A percentile compares a stretch with the other conserved stretches of the same genome.
Conservation (phyloP, 306 rosid species). For the Morella rubra region DNA sequence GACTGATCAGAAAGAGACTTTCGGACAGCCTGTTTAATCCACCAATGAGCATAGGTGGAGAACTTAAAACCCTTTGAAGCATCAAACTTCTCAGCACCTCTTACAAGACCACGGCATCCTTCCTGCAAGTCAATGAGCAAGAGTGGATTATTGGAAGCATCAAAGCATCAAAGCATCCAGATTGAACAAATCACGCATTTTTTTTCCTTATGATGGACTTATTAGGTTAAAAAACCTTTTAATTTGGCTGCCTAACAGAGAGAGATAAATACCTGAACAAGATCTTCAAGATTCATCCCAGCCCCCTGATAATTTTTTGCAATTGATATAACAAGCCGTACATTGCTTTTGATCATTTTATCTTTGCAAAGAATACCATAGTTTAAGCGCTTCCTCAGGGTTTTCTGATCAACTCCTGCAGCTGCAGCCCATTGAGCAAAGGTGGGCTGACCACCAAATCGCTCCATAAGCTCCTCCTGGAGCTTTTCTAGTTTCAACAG, state of each 20-base stretch:
- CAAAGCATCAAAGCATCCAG: conserved; percentile 18
- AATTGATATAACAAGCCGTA: conserved; percentile 92
- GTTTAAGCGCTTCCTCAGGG: conserved; percentile 71
- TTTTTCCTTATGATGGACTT: neutral
- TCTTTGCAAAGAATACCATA: conserved; percentile 81
- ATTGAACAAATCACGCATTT: conserved; percentile 9
- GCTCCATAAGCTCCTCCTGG: conserved; percentile 66
- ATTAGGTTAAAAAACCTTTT: neutral
- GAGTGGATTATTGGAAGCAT: conserved; percentile 13
- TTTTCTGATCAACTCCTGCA: conserved; percentile 81
- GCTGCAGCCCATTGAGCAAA: conserved; percentile 93
- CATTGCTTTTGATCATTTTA: conserved; percentile 91
- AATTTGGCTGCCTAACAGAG: neutral
- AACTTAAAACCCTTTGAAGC: conserved; percentile 96
- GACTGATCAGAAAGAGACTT: conserved; percentile 88
- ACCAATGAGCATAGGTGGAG: conserved; percentile 99
- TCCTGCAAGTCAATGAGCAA: conserved; percentile 50
- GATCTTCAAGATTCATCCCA: conserved; percentile 96
- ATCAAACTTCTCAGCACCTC: conserved; percentile 91
- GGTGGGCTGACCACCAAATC: conserved; percentile 73
- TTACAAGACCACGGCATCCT: conserved; percentile 96
- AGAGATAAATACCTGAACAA: conserved; percentile 75
- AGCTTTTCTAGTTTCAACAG: conserved; percentile 81
- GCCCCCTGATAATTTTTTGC: conserved; percentile 88
- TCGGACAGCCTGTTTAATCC: conserved; percentile 94